A percentile compares a stretch with the other conserved stretches of the same genome.
Evolutionary conservation across 108 stramenopile species (phyloP).

Genomic region (Cyclotella sp.): DNA sequence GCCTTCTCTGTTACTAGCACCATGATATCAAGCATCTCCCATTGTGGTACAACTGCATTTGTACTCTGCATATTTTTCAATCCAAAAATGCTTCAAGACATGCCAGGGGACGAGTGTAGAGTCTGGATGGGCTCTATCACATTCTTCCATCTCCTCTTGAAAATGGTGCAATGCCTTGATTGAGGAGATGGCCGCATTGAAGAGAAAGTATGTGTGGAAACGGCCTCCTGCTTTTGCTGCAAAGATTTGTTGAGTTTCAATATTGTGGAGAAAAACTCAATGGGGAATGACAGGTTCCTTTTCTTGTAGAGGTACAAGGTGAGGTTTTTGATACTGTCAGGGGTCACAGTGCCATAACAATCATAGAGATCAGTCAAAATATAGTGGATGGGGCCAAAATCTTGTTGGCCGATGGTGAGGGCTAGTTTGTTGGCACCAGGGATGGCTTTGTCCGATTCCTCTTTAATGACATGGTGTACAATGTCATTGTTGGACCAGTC

Average conservation of each 20-base stretch:
- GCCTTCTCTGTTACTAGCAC: background rate
- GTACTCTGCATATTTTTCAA: no score
- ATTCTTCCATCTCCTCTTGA: background rate
- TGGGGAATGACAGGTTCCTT: background rate
- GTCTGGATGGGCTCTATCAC: background rate
- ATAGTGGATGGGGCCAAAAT: background rate
- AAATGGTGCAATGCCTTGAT: background rate
- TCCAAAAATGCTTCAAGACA: background rate
- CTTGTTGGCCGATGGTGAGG: background rate
- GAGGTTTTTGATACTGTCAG: background rate
- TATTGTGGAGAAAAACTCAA: background rate
- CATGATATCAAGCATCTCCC: background rate
- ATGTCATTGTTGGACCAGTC: background rate
- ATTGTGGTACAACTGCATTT: background rate
- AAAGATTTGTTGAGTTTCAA: constrained; percentile 1
- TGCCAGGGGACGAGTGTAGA: background rate
- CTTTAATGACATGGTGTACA: background rate
- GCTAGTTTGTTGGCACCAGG: background rate
- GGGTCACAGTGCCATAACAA: background rate
- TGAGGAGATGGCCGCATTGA: background rate
- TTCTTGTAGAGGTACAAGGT: background rate
- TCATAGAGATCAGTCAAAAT: background rate
- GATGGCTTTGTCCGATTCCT: background rate
- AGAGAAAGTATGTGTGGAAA: background rate
- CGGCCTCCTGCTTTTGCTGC: background rate